Evolutionary conservation across 768 basidiomycete species (phyloP).

Genomic region (Naganishia antarctica): DNA sequence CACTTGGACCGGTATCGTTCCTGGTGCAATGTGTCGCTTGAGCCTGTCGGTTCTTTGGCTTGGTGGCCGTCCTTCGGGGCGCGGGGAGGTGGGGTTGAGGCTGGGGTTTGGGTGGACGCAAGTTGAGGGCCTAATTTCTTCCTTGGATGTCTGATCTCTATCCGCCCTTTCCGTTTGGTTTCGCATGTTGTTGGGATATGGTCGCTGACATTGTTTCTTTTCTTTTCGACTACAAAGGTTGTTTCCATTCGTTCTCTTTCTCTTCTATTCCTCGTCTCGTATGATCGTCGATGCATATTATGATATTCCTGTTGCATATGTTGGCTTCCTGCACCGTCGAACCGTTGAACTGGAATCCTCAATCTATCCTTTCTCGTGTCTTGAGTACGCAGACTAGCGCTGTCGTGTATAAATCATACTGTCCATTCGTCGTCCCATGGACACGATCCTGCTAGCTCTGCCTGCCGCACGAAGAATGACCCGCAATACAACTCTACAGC

Average conservation of each 20-base stretch:
- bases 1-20: constrained; percentile 6
- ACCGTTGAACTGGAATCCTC: too few relatives aligned
- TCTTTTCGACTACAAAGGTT: not conserved
- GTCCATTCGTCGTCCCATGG: too few relatives aligned
- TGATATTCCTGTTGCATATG: too few relatives aligned
- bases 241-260: not conserved
- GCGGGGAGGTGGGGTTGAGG: constrained; percentile 21
- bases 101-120: constrained; percentile 39
- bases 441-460: too few relatives aligned
- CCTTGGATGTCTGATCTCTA: constrained; percentile 50
- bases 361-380: too few relatives aligned
- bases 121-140: constrained; percentile 48
- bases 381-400: too few relatives aligned
- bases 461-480: too few relatives aligned
- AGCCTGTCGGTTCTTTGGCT: constrained; percentile 4
- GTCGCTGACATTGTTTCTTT: constrained; percentile 5
- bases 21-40: constrained; percentile 25
- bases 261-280: not conserved
- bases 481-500: too few relatives aligned
- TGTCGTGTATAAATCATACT: too few relatives aligned
- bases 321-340: too few relatives aligned
- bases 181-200: not conserved
- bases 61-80: constrained; percentile 10
- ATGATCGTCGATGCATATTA: too few relatives aligned
- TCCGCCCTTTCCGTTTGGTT: not conserved